phyloP scores from a whole-genome alignment of 2,329 filamentous ascomycete genomes.

The Talaromyces piceae region DNA sequence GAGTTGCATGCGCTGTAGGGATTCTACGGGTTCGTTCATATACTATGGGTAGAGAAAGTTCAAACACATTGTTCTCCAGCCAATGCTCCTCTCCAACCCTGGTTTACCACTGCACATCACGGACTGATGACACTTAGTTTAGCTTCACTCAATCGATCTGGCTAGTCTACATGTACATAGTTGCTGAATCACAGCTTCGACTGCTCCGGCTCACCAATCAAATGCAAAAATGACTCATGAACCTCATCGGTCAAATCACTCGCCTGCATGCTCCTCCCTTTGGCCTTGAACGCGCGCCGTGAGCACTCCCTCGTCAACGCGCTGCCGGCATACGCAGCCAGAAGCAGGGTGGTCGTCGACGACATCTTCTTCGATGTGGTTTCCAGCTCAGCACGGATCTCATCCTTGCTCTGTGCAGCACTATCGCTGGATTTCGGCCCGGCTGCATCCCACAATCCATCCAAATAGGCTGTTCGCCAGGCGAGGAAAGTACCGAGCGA shows the following conservation, averaged over 20 bases:
- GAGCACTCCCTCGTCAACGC: conserved; percentile 87
- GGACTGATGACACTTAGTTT: too few relatives aligned
- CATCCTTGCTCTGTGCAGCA: conserved; percentile 31
- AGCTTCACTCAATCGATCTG: too few relatives aligned
- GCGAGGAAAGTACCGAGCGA: conserved; percentile 79
- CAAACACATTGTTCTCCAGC: too few relatives aligned
- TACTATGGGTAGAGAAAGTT: too few relatives aligned
- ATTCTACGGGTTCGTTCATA: too few relatives aligned
- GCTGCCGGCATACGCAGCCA: conserved; percentile 81
- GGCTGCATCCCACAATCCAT: conserved; percentile 63
- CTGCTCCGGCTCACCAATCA: conserved; percentile 65
- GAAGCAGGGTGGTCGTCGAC: conserved; percentile 53
- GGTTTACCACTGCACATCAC: too few relatives aligned
- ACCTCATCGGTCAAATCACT: conserved; percentile 90
- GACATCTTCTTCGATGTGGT: conserved; percentile 50
- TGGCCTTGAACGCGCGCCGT: conserved; percentile 74
- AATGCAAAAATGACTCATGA: conserved; percentile 66
- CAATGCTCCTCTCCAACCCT: too few relatives aligned
- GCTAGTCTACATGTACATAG: background rate
- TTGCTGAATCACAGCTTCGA: conserved; percentile 26
- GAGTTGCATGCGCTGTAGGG: background rate
- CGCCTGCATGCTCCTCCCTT: conserved; percentile 81
- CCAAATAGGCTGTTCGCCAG: conserved; percentile 81
- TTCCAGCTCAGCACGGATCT: conserved; percentile 34
- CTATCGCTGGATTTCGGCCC: conserved; percentile 20